phyloP scores from a whole-genome alignment of 805 yeast species.

The Candida maris region DNA sequence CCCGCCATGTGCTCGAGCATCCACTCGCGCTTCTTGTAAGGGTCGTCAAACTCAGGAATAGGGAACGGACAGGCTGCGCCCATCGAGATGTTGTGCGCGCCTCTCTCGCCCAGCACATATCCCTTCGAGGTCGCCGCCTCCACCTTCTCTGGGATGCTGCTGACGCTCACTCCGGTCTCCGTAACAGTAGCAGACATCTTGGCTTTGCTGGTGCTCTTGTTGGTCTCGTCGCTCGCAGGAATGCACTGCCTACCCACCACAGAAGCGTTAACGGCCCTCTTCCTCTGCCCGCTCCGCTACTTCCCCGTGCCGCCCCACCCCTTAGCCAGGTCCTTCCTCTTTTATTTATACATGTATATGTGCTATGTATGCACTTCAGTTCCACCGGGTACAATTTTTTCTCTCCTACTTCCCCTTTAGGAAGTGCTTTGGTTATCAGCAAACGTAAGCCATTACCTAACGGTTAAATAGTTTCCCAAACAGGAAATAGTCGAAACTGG shows the following conservation, averaged over 20 bases:
- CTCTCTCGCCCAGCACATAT: constrained; percentile 40
- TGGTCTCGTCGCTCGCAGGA: too few relatives aligned
- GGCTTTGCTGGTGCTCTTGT: not conserved
- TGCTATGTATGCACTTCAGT: too few relatives aligned
- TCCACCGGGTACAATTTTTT: too few relatives aligned
- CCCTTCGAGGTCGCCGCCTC: constrained; percentile 37
- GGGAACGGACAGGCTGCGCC: constrained; percentile 51
- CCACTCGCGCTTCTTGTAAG: constrained; percentile 49
- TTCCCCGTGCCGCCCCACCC: too few relatives aligned
- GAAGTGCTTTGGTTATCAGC: not conserved
- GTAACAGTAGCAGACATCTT: constrained; percentile 17
- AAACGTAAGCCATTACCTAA: not conserved
- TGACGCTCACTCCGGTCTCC: constrained; percentile 9
- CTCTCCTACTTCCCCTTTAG: too few relatives aligned
- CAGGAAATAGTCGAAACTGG: constrained; percentile 14
- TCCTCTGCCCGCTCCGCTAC: too few relatives aligned
- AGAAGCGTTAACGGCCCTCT: not conserved
- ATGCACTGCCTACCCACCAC: not conserved
- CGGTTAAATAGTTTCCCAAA: constrained; percentile 4
- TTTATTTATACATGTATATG: too few relatives aligned
- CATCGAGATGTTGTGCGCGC: constrained; percentile 58
- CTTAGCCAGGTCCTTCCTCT: too few relatives aligned
- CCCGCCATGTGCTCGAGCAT: constrained; percentile 75
- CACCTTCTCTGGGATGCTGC: constrained; percentile 24
- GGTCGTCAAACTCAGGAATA: constrained; percentile 50